Percentiles rank a stretch among this genome's conserved stretches.
Conservation (phyloP, 371 early-diverging fungal species). For the Mortierella sp. region DNA sequence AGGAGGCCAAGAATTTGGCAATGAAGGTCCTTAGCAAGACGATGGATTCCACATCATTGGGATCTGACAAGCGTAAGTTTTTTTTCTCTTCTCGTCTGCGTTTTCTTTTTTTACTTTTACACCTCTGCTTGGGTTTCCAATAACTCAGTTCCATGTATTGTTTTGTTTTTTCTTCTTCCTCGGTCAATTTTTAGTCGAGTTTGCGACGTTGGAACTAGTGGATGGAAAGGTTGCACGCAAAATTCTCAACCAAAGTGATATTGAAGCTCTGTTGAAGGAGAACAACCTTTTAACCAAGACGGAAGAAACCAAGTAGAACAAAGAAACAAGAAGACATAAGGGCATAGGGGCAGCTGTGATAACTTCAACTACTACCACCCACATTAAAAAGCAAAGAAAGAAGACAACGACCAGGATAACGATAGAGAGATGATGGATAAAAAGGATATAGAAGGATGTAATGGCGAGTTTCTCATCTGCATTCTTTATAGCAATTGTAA, state of each 20-base stretch:
- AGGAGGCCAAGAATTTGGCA: slow-evolving; percentile 90
- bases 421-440: too few relatives aligned
- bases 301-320: slow-evolving; percentile 48
- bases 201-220: slow-evolving; percentile 53
- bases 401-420: too few relatives aligned
- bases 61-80: slow-evolving; percentile 88
- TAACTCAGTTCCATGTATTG: not conserved
- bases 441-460: too few relatives aligned
- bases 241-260: slow-evolving; percentile 49
- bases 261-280: slow-evolving; percentile 53
- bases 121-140: not conserved
- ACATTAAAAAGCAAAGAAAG: not conserved
- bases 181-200: slow-evolving; percentile 42
- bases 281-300: slow-evolving; percentile 53
- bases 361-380: not conserved
- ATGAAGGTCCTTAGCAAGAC: slow-evolving; percentile 96
- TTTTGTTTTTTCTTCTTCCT: not conserved
- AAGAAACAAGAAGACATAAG: too few relatives aligned
- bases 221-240: slow-evolving; percentile 51
- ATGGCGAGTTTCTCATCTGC: too few relatives aligned
- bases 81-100: not conserved
- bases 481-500: too few relatives aligned
- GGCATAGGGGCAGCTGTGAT: not conserved
- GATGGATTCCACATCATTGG: slow-evolving; percentile 92
- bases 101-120: not conserved